These are phyloP conservation scores for Sporothrix variecibatus DNA, from an alignment of 2,329 filamentous ascomycete species.

Conservation along the genomic window DNA sequence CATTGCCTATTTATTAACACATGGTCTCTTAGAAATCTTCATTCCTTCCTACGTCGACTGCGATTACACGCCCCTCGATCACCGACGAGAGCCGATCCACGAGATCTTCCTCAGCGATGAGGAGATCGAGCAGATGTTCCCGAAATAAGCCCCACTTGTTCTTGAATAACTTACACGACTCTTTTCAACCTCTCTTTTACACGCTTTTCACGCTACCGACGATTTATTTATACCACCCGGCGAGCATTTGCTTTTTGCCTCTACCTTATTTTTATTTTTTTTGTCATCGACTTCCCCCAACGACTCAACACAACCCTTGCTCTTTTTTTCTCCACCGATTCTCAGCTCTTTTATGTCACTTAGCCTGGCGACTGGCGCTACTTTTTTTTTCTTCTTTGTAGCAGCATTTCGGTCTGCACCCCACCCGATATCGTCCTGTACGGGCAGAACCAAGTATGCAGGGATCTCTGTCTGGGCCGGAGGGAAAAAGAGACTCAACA, in stretches of 20 bases:
- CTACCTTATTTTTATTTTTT: not conserved
- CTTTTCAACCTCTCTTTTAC: not conserved
- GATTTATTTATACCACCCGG: not conserved
- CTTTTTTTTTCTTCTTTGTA: not conserved
- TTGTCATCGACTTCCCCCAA: not conserved
- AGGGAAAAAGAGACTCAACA: not conserved
- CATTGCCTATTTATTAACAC: not conserved
- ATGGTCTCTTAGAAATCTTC: slow-evolving; percentile 65
- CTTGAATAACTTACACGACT: not conserved
- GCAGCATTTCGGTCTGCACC: not conserved
- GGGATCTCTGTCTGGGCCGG: not conserved
- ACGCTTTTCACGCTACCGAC: slow-evolving; percentile 1
- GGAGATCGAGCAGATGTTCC: slow-evolving; percentile 69
- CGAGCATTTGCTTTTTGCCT: not conserved
- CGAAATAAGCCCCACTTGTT: slow-evolving; percentile 48
- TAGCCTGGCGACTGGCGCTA: slow-evolving; percentile 15
- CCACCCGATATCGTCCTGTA: not conserved
- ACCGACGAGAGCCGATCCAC: slow-evolving; percentile 73
- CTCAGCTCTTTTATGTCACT: not conserved
- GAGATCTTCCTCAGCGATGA: slow-evolving; percentile 79
- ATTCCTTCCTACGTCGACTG: slow-evolving; percentile 75
- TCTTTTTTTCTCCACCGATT: not conserved
- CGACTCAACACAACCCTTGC: not conserved
- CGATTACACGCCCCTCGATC: slow-evolving; percentile 74
- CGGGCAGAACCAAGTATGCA: not conserved